Percentiles rank a stretch among this genome's conserved stretches.
phyloP scores from a whole-genome alignment of 768 basidiomycete species.

The Leucocoprinus leucothites region DNA sequence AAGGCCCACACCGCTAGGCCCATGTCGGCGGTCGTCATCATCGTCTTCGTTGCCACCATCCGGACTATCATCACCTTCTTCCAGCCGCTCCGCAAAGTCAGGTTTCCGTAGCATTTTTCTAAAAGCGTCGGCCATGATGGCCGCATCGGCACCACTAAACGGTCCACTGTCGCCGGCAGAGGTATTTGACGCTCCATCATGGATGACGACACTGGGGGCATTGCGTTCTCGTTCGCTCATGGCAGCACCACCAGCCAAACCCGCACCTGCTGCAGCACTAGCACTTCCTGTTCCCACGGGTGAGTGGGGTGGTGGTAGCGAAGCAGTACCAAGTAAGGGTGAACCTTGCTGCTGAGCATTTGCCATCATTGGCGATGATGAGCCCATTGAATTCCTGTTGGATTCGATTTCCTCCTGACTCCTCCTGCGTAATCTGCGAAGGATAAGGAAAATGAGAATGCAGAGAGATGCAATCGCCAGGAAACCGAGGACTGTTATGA shows the following conservation, averaged over 20 bases:
- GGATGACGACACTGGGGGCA: conserved; percentile 45
- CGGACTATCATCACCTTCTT: conserved; percentile 63
- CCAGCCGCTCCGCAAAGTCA: conserved; percentile 71
- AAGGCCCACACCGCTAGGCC: conserved; percentile 28
- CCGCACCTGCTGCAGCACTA: conserved; percentile 11
- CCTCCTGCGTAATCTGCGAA: conserved; percentile 62
- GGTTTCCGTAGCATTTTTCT: conserved; percentile 85
- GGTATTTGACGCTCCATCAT: conserved; percentile 74
- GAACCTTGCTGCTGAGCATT: conserved; percentile 45
- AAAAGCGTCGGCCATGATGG: conserved; percentile 92
- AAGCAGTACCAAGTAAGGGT: conserved; percentile 39
- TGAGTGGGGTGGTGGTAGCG: conserved; percentile 14
- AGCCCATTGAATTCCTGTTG: conserved; percentile 75
- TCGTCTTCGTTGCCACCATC: conserved; percentile 37
- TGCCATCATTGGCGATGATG: conserved; percentile 81
- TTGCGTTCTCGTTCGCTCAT: conserved; percentile 26
- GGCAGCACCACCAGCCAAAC: conserved; percentile 22
- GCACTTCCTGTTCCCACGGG: conserved; percentile 14
- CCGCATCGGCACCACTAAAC: conserved; percentile 83
- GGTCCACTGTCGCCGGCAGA: conserved; percentile 63
- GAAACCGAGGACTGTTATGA: conserved; percentile 84
- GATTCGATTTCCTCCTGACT: conserved; percentile 38
- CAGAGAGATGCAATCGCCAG: conserved; percentile 73
- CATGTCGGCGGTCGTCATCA: conserved; percentile 9
- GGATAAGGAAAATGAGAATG: conserved; percentile 67